Evolutionary conservation across 1,284 basidiomycete species (phyloP).

Genomic region (Cryptococcus floricola): DNA sequence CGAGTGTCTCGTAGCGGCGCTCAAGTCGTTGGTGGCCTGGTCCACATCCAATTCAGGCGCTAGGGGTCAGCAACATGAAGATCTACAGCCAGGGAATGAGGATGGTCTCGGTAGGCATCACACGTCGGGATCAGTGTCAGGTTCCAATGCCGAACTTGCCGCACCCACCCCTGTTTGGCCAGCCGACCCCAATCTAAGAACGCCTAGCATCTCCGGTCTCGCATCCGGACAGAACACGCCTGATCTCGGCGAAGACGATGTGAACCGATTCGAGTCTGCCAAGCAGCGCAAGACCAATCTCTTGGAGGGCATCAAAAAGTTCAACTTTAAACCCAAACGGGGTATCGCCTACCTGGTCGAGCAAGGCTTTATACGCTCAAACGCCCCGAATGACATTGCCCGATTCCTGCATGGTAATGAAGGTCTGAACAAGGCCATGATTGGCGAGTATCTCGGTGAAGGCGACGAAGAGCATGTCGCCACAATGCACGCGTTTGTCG

Average conservation of each 20-base stretch:
- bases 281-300: constrained; percentile 96
- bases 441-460: constrained; percentile 97
- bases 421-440: constrained; percentile 90
- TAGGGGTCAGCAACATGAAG: not conserved
- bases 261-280: constrained; percentile 87
- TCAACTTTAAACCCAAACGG: constrained; percentile 97
- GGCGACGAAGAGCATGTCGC: constrained; percentile 81
- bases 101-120: constrained; percentile 28
- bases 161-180: constrained; percentile 33
- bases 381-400: constrained; percentile 75
- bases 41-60: constrained; percentile 54
- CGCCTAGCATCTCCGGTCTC: constrained; percentile 15
- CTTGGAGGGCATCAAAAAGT: constrained; percentile 93
- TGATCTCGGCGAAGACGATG: constrained; percentile 73
- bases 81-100: constrained; percentile 6
- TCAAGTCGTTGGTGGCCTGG: constrained; percentile 87
- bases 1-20: constrained; percentile 80
- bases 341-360: constrained; percentile 87
- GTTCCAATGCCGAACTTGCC: constrained; percentile 31
- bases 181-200: constrained; percentile 9
- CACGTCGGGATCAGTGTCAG: constrained; percentile 22
- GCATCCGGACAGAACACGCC: constrained; percentile 59
- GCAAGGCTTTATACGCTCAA: constrained; percentile 78
- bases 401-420: constrained; percentile 83
- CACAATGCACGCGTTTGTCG: constrained; percentile 94